Conservation (phyloP, 108 stramenopile species). For the Parmales sp. region DNA sequence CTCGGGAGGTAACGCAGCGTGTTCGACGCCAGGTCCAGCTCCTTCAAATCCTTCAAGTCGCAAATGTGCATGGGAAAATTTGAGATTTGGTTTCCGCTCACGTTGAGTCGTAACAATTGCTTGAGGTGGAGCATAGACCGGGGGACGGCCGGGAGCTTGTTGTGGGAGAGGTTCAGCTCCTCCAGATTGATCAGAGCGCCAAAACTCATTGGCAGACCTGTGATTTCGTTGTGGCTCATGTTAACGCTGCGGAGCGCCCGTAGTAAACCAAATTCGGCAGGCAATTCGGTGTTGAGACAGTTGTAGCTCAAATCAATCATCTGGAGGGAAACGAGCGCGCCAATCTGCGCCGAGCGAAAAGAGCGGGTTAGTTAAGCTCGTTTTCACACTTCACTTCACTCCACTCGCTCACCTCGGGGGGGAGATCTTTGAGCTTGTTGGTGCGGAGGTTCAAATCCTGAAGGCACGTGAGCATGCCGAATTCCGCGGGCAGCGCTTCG, state of each 20-base stretch:
- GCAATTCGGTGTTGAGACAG: neutral
- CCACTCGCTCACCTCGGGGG: no score
- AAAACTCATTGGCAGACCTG: conserved; percentile 5
- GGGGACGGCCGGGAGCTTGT: neutral
- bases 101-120: neutral
- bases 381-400: no score
- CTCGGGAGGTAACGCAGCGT: neutral
- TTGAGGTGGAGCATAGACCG: neutral
- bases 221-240: conserved; percentile 2
- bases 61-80: conserved; percentile 1
- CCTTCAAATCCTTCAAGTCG: neutral
- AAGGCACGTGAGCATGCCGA: neutral
- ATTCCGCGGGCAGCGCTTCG: conserved; percentile 6
- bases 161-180: conserved; percentile 1
- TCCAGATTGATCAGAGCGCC: neutral
- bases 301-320: neutral
- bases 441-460: neutral
- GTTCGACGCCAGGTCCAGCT: neutral
- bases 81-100: neutral
- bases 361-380: no score
- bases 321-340: conserved; percentile 3
- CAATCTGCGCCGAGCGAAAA: no score
- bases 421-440: conserved; percentile 1
- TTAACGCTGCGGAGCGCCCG: neutral
- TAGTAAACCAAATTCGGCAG: neutral